Conservation (phyloP, 257 asterid species). For the Solanum pennellii region DNA sequence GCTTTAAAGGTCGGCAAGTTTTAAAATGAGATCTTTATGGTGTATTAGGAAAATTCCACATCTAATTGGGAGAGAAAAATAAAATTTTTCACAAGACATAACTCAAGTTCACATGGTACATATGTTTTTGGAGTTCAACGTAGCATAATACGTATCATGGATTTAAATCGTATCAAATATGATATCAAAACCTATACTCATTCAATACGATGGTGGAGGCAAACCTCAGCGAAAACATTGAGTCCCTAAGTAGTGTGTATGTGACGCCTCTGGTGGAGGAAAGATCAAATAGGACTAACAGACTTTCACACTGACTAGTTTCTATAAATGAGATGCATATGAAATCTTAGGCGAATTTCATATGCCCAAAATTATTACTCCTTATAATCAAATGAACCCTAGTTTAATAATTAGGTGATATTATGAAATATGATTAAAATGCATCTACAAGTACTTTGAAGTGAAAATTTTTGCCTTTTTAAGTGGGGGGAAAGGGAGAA, state of each 20-base stretch:
- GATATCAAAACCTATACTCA: not conserved
- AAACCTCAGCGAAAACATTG: not conserved
- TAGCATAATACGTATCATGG: too few species aligned
- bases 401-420: not conserved
- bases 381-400: not conserved
- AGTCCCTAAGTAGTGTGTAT: not conserved
- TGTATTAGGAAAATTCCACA: too few species aligned
- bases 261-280: not conserved
- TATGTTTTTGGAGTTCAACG: not conserved
- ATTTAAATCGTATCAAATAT: too few species aligned
- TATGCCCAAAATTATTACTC: not conserved
- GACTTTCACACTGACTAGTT: not conserved
- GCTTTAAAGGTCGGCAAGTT: too few species aligned
- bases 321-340: too few species aligned
- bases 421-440: not conserved
- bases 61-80: not conserved
- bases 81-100: fast-evolving
- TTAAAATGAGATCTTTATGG: not conserved
- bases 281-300: not conserved
- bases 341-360: not conserved
- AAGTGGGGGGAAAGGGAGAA: not conserved
- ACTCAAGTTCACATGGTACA: not conserved
- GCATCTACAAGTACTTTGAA: not conserved
- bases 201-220: not conserved
- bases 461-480: not conserved